These are phyloP conservation scores for Cymbidium sinense DNA, from an alignment of 106 monocot species.

Conservation along the genomic window DNA sequence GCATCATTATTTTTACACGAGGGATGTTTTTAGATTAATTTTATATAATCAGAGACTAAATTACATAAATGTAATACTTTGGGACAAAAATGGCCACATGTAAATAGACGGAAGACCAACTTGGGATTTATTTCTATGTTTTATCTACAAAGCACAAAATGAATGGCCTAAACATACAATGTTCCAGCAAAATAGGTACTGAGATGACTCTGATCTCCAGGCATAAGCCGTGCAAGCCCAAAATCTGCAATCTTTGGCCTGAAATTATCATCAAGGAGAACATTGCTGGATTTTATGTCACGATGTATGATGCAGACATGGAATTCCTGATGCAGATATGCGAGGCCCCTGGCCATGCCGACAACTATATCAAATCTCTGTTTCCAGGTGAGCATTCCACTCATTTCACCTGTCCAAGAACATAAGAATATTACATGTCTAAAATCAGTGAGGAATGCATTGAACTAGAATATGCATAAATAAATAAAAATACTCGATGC, in stretches of 20 bases:
- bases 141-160: neutral
- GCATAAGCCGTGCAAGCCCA: slow-evolving; percentile 69
- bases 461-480: neutral
- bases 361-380: slow-evolving; percentile 69
- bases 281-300: slow-evolving; percentile 68
- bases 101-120: too few relatives aligned
- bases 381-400: slow-evolving; percentile 54
- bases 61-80: too few relatives aligned
- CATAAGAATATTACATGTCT: neutral
- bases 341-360: slow-evolving; percentile 72
- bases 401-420: slow-evolving; percentile 34
- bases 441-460: neutral
- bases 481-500: neutral
- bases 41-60: too few relatives aligned
- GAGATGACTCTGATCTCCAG: slow-evolving; percentile 59
- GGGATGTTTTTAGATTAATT: too few relatives aligned
- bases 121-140: neutral
- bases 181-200: slow-evolving; percentile 75
- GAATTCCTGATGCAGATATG: slow-evolving; percentile 70
- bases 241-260: slow-evolving; percentile 69
- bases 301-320: slow-evolving; percentile 68
- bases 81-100: too few relatives aligned
- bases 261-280: slow-evolving; percentile 60
- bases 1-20: too few relatives aligned
- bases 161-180: slow-evolving; percentile 27